Conservation (phyloP, 1,139 yeast genomes). For the Candida sojae region DNA sequence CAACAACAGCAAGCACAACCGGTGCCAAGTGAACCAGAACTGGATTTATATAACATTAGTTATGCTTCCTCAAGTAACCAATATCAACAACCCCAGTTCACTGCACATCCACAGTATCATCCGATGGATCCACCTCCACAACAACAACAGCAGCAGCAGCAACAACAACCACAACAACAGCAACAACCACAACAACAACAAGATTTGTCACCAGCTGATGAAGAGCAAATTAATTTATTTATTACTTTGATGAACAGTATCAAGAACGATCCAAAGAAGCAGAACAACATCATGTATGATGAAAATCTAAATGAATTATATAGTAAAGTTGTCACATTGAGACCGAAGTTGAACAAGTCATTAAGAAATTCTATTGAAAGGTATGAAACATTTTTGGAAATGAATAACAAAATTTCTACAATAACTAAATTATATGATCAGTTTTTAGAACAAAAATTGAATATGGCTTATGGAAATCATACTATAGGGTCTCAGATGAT, state of each 20-base stretch:
- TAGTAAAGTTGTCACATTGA: constrained; percentile 60
- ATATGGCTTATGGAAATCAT: constrained; percentile 42
- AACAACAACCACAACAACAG: constrained; percentile 11
- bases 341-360: constrained; percentile 74
- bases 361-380: constrained; percentile 63
- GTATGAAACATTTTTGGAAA: constrained; percentile 70
- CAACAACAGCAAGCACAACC: constrained; percentile 9
- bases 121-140: constrained; percentile 1
- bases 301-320: constrained; percentile 63
- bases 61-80: constrained; percentile 9
- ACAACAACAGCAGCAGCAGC: constrained; percentile 3
- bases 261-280: constrained; percentile 49
- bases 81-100: constrained; percentile 7
- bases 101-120: constrained; percentile 4
- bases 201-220: constrained; percentile 59
- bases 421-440: constrained; percentile 79
- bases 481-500: constrained; percentile 1
- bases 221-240: constrained; percentile 68
- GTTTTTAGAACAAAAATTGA: constrained; percentile 68
- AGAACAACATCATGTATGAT: constrained; percentile 60
- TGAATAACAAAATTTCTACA: constrained; percentile 81
- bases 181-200: constrained; percentile 17
- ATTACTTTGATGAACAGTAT: constrained; percentile 62
- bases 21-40: constrained; percentile 19
- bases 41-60: constrained; percentile 31